phyloP scores from a whole-genome alignment of 1,139 yeast genomes.

The Yamadazyma trypodendri region DNA sequence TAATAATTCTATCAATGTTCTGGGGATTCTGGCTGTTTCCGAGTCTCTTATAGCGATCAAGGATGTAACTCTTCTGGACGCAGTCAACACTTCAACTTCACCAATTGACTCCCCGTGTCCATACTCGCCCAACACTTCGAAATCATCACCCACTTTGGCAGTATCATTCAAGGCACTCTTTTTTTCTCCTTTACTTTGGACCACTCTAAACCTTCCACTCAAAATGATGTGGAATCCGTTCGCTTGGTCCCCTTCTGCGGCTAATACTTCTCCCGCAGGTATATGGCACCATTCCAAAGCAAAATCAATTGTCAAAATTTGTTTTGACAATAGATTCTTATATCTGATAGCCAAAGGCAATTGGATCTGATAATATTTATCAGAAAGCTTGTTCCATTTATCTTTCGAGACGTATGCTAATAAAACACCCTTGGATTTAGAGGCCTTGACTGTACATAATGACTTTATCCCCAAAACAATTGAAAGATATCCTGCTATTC shows the following conservation, averaged over 20 bases:
- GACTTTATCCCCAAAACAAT: conserved; percentile 79
- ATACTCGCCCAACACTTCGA: conserved; percentile 64
- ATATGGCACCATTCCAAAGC: conserved; percentile 95
- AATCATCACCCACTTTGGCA: conserved; percentile 24
- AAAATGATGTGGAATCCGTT: conserved; percentile 90
- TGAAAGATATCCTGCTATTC: conserved; percentile 84
- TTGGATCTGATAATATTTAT: conserved; percentile 72
- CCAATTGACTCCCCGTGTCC: conserved; percentile 97
- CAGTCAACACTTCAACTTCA: conserved; percentile 91
- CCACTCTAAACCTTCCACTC: conserved; percentile 83
- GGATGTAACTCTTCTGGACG: conserved; percentile 68
- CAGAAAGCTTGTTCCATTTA: conserved; percentile 65
- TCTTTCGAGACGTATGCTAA: conserved; percentile 71
- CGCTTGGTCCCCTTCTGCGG: conserved; percentile 82
- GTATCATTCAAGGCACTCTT: conserved; percentile 20
- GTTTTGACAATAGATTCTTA: conserved; percentile 62
- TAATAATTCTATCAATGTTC: conserved; percentile 80
- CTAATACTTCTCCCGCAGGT: conserved; percentile 78
- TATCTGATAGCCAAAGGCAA: conserved; percentile 75
- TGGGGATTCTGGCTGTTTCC: conserved; percentile 89
- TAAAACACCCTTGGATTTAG: conserved; percentile 54
- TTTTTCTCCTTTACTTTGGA: conserved; percentile 22
- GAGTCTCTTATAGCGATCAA: conserved; percentile 90
- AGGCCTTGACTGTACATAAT: conserved; percentile 61
- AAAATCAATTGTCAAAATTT: conserved; percentile 75